These are phyloP conservation scores for Backusella luteola DNA, from an alignment of 192 early-diverging fungal genomes.

Conservation along the genomic window DNA sequence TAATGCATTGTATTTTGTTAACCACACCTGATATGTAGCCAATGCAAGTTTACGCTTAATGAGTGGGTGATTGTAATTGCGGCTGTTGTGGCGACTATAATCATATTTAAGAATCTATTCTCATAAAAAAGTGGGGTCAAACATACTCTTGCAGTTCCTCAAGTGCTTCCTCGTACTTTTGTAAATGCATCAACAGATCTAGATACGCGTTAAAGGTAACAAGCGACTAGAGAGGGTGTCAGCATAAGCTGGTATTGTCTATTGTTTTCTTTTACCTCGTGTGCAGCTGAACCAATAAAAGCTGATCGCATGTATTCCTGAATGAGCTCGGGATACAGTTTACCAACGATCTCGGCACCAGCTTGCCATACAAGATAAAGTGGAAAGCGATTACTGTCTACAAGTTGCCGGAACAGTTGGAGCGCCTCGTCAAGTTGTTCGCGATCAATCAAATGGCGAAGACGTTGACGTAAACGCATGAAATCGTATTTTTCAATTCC, in stretches of 20 bases:
- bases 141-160: background rate
- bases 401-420: background rate
- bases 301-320: background rate
- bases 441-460: background rate
- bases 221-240: background rate
- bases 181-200: background rate
- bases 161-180: background rate
- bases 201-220: background rate
- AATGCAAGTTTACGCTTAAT: background rate
- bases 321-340: background rate
- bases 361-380: background rate
- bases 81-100: background rate
- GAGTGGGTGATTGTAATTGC: background rate
- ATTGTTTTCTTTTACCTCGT: background rate
- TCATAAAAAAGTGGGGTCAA: background rate
- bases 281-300: background rate
- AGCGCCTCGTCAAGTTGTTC: background rate
- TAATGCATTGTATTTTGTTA: background rate
- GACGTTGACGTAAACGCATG: background rate
- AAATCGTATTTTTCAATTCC: background rate
- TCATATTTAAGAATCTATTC: background rate
- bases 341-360: constrained; percentile 8
- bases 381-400: background rate
- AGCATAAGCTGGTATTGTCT: background rate
- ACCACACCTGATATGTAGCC: background rate